Evolutionary conservation across 768 basidiomycete genomes (phyloP), one percentile per base, ranked within the genome.

Genomic region (Agaricus subrufescens): DNA sequence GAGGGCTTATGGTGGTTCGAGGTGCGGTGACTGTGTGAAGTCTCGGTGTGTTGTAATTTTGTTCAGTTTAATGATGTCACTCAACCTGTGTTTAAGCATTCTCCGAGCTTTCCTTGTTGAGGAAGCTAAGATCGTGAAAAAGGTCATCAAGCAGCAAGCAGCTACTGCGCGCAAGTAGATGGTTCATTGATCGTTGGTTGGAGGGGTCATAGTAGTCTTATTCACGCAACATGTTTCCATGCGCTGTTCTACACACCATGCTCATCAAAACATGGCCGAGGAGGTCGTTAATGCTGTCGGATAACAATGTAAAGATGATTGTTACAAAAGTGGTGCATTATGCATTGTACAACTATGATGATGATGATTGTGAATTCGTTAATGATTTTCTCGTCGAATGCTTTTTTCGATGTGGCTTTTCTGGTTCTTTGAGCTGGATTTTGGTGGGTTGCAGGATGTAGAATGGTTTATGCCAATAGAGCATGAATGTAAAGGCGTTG

Each of bases 91-190:
- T 49, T 0, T 60, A 37, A 98, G 97, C 61, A 95, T 99, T 65
- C 88, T 98, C 65, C 91, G 97, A 58, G 94, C 97, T 61, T 99
- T 99, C 87, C 77, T 99, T 58, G 91, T 99, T 40, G 97, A 98
- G 81, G 97, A 99, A 80, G 97, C 97, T 45, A 98, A 98, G 82
- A 98, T 99, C 66, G 97, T 99, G 70, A 99, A 99, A 87, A 89
- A 85, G 77, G 96, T 98, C 65, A 94, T 98, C 82, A 97, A 97
- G 74, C 76, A 83, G 71, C 80, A 80, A 67, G 69, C 66, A 38
- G 62, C 71, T 46, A 58, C 63, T 56, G 62, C 70, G 62, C 73
- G 75, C 66, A 78, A 79, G 67, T 77, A 77, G 66, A 68, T 56
- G 49, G 48, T 31, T 42, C 46, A 19, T 7, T 4, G 11, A 34